phyloP scores from a whole-genome alignment of 2,329 filamentous ascomycete genomes.

The Rosellinia necatrix region DNA sequence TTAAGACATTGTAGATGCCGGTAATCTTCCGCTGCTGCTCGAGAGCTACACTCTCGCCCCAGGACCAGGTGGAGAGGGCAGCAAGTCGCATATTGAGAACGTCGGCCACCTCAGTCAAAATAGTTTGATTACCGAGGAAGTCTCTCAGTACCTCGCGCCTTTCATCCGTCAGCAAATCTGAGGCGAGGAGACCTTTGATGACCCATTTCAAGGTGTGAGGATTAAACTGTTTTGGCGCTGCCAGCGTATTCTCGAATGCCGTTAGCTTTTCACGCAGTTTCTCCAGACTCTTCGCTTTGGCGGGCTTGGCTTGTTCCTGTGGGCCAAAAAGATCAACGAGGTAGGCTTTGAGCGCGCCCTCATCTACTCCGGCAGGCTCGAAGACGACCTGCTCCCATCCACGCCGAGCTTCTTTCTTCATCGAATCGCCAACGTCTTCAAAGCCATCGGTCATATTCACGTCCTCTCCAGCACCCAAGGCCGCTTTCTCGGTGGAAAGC shows the following conservation, averaged over 20 bases:
- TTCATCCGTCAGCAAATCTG: constrained; percentile 51
- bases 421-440: constrained; percentile 47
- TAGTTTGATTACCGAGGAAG: constrained; percentile 47
- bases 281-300: constrained; percentile 28
- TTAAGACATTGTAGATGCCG: constrained; percentile 54
- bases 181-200: constrained; percentile 49
- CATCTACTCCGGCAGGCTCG: constrained; percentile 44
- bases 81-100: constrained; percentile 57
- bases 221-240: constrained; percentile 44
- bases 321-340: constrained; percentile 48
- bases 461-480: constrained; percentile 20
- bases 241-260: constrained; percentile 40
- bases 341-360: constrained; percentile 45
- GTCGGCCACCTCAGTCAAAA: constrained; percentile 55
- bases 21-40: constrained; percentile 54
- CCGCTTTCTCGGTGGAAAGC: constrained; percentile 43
- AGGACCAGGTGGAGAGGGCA: constrained; percentile 51
- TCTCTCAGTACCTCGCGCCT: constrained; percentile 49
- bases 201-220: constrained; percentile 43
- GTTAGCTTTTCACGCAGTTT: constrained; percentile 37
- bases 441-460: constrained; percentile 44
- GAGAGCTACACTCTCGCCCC: constrained; percentile 49
- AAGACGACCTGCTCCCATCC: constrained; percentile 54
- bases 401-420: constrained; percentile 47
- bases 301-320: constrained; percentile 35